Evolutionary conservation across 1,284 basidiomycete genomes (phyloP), one percentile per base, ranked within the genome.

Genomic region (Retiboletus fuscus): DNA sequence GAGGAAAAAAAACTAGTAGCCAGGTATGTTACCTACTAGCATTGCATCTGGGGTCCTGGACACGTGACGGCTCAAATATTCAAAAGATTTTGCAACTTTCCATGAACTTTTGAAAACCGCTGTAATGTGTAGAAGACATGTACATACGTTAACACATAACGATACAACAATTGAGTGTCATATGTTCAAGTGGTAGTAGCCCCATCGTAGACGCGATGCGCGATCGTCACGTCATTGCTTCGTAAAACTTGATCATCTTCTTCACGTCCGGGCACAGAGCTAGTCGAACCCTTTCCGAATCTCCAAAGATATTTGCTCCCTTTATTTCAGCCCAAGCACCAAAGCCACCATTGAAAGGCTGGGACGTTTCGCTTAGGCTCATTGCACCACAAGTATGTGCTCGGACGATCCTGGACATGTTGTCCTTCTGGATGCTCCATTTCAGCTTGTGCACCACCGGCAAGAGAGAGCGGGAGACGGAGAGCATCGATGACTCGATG

Each of bases 261-360:
- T 83, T 85, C 34, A 92, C 85, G 67, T 87, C 86, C 2, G 91
- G 92, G 76, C 92, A 93, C 51, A 92, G 80, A 24, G 91, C 91
- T 43, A 93, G 84, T 68, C 91, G 82, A 24, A 92, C 84, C 64
- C 91, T 86, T 80, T 93, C 91, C 28, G 85, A 85, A 72, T 92
- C 91, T 64, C 85, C 83, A 22, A 90, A 83, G 63, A 91, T 82
- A 55, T 84, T 83, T 66, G 82, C 80, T 15, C 86, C 88, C 67
- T 82, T 84, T 30, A 79, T 80, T 76, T 91, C 90, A 58, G 91
- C 78, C 92, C 91, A 92, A 28, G 81, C 77, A 30, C 84, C 84
- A 67, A 90, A 83, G 22, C 82, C 82, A 20, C 82, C 79, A 20
- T 76, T 67, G 57, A 77, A 80, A n/a, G 79, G 72, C 24, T 67